Evolutionary conservation across 2,329 filamentous ascomycete species (phyloP), one percentile per base, ranked within the genome.

Genomic region (Bisporella sp.): DNA sequence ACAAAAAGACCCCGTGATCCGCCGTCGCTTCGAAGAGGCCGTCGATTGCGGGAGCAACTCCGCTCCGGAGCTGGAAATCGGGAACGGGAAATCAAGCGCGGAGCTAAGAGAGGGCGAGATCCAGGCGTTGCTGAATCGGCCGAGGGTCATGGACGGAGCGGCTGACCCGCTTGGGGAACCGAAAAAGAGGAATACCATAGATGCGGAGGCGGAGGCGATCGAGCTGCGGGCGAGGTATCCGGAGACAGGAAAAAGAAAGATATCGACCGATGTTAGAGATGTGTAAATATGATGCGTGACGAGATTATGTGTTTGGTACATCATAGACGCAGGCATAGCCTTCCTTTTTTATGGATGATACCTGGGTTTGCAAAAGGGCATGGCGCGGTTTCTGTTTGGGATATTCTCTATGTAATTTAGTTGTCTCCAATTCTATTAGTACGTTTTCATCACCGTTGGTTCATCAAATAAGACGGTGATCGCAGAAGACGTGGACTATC

Each of bases 1-100:
- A 35, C 91, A 97, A 69, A 79, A 84, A 62, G 82, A 92, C 50
- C 41, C 41, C 1, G 31, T 54, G 3, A 61, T 67, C 13, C 49
- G 54, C 29, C 39, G 46, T 30, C 53, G 63, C 1, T 65, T 86
- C 60, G 79, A 85, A 61, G 64, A 62, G 81, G 60, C 75, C 75
- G 58, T 69, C 69, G 59, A 77, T 75, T 12, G 78, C 75, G 78
- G 69, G 69, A 58, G 66, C 60, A 39, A 66, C 64, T 4, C 30
- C 2, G 47, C 11, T 3, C 8, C 8, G n/a, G 44, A 45, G 7
- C 46, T 56, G 4, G 47, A 53, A 28, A 54, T 54, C 54, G 46
- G 35, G 1, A 53, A 45, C 21, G 68, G 61, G 21, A 70, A 72
- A 47, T 69, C 64, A 29, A 75, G 66, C 51, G 66, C 64, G 4